A percentile compares a stretch with the other conserved stretches of the same genome.
Conservation (phyloP, 345 rosid genomes). For the Populus euphratica region DNA sequence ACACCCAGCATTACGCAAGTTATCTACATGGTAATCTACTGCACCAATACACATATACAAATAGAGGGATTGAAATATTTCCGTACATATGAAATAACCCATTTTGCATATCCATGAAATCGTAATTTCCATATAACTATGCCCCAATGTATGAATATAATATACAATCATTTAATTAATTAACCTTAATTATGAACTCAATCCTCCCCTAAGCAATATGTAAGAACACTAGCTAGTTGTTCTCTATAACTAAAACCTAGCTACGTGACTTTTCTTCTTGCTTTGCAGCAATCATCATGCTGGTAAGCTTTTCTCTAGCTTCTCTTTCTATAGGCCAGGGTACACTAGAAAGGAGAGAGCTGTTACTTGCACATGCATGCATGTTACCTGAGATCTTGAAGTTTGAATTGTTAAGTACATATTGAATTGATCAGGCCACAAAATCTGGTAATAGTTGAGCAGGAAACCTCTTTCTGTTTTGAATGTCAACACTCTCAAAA, state of each 20-base stretch:
- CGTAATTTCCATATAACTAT: not conserved
- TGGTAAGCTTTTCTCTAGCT: not conserved
- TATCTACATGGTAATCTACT: too few relatives aligned
- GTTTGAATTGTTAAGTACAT: not conserved
- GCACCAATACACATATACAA: too few relatives aligned
- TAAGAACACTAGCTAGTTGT: not conserved
- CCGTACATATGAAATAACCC: not conserved
- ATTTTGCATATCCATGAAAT: not conserved
- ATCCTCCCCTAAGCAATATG: not conserved
- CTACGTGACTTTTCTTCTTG: not conserved
- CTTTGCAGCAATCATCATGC: not conserved
- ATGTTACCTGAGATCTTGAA: not conserved
- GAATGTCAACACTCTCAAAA: slow-evolving; percentile 40
- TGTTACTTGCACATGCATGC: not conserved
- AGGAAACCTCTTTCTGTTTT: slow-evolving; percentile 52
- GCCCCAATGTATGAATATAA: not conserved
- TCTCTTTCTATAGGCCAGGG: not conserved
- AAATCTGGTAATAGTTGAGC: slow-evolving; percentile 55
- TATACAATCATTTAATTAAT: not conserved
- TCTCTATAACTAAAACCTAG: not conserved
- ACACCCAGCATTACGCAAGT: too few relatives aligned
- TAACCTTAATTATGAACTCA: not conserved
- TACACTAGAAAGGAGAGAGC: not conserved
- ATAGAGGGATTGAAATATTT: not conserved
- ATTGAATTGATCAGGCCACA: slow-evolving; percentile 29